Percentiles rank a stretch among this genome's conserved stretches.
These are phyloP conservation scores for Fusarium succisae DNA, from an alignment of 2,329 filamentous ascomycete genomes.

Conservation along the genomic window DNA sequence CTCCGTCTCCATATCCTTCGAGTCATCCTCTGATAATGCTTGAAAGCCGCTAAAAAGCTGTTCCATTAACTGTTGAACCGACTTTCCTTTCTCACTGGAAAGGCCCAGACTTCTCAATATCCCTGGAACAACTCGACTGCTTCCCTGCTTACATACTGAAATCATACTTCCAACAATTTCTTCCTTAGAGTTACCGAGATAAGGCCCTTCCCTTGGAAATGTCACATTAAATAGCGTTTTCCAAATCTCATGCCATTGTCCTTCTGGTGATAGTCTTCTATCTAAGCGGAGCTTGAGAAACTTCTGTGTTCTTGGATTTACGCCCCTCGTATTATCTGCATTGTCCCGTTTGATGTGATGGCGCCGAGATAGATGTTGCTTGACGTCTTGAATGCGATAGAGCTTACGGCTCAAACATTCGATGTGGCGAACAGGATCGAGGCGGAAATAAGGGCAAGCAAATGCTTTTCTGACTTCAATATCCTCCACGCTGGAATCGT, in stretches of 20 bases:
- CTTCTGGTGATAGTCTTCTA: not conserved
- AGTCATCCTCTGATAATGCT: not conserved
- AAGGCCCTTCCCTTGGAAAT: not conserved
- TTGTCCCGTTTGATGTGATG: not conserved
- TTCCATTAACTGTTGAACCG: not conserved
- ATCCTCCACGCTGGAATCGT: not conserved
- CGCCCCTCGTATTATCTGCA: not conserved
- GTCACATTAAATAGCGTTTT: rapidly evolving
- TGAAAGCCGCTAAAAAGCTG: not conserved
- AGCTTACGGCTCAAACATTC: not conserved
- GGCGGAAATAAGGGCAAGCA: not conserved
- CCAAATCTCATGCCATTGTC: not conserved
- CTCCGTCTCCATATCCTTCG: rapidly evolving
- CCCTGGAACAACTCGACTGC: not conserved
- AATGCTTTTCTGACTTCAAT: rapidly evolving
- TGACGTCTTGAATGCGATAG: not conserved
- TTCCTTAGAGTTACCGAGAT: not conserved
- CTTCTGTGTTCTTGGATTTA: not conserved
- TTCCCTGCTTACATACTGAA: not conserved
- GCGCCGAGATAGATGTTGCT: not conserved
- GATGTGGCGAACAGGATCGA: not conserved
- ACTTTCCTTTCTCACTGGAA: rapidly evolving
- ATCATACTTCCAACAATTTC: not conserved
- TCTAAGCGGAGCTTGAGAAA: not conserved
- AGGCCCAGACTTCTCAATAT: not conserved